These are phyloP conservation scores for Umbelopsis isabellina DNA, from an alignment of 192 early-diverging fungal genomes.

Conservation along the genomic window DNA sequence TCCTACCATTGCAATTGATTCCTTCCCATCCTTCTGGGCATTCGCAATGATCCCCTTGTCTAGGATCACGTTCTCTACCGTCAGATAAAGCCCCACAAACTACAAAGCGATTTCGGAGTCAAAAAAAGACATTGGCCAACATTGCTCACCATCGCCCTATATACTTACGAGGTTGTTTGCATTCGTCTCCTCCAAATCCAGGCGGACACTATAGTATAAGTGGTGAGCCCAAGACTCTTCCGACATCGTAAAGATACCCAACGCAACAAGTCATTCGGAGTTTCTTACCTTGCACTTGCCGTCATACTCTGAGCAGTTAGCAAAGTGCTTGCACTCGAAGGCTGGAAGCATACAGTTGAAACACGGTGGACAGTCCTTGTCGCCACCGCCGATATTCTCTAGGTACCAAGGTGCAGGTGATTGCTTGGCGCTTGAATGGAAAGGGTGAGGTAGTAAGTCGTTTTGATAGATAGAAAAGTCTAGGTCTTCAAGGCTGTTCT, in stretches of 20 bases:
- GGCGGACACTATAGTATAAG: slow-evolving; percentile 54
- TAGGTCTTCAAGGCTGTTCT: background rate
- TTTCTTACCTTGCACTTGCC: slow-evolving; percentile 60
- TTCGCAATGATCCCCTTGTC: slow-evolving; percentile 62
- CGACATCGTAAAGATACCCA: background rate
- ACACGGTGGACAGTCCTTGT: slow-evolving; percentile 71
- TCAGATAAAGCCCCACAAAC: slow-evolving; percentile 75
- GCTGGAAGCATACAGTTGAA: slow-evolving; percentile 84
- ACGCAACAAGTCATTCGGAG: background rate
- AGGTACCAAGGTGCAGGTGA: slow-evolving; percentile 8
- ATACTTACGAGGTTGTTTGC: slow-evolving; percentile 65
- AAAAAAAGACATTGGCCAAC: slow-evolving; percentile 2
- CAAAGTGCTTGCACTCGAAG: slow-evolving; percentile 75
- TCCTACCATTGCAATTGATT: slow-evolving; percentile 88
- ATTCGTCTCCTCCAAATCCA: slow-evolving; percentile 84
- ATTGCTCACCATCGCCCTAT: background rate
- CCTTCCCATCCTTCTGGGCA: slow-evolving; percentile 91
- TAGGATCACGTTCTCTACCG: slow-evolving; percentile 59
- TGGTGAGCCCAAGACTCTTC: background rate
- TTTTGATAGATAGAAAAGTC: slow-evolving; percentile 13
- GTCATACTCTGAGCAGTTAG: slow-evolving; percentile 71
- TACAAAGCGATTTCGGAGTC: slow-evolving; percentile 31
- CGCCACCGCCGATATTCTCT: background rate
- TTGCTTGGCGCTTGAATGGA: slow-evolving; percentile 19
- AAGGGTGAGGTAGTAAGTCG: slow-evolving; percentile 15